Conservation (phyloP, 2,329 filamentous ascomycete genomes). For the Fusarium sp. region DNA sequence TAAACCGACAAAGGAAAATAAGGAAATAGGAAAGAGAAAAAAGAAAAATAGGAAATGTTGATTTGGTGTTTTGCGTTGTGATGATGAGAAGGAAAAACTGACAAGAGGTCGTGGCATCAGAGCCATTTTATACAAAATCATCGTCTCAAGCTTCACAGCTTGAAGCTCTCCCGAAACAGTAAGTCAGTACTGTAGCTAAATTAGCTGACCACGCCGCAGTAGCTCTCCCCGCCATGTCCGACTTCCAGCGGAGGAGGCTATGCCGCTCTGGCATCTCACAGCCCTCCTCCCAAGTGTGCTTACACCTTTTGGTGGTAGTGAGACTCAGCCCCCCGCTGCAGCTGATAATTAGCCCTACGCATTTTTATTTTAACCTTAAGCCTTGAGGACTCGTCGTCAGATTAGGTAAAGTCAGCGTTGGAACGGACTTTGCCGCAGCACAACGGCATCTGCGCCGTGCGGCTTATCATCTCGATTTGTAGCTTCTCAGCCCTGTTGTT, state of each 20-base stretch:
- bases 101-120: not conserved
- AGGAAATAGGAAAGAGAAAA: constrained; percentile 13
- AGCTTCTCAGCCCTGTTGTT: constrained; percentile 9
- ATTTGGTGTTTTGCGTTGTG: constrained; percentile 34
- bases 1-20: constrained; percentile 40
- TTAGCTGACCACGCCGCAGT: not conserved
- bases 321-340: constrained; percentile 28
- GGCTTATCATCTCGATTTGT: not conserved
- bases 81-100: constrained; percentile 30
- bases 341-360: constrained; percentile 26
- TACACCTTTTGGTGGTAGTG: constrained; percentile 17
- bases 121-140: constrained; percentile 23
- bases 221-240: constrained; percentile 12
- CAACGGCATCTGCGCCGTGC: constrained; percentile 4
- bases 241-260: constrained; percentile 31
- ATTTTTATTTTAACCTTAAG: constrained; percentile 38
- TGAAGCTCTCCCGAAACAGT: constrained; percentile 2
- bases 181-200: not conserved
- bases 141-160: not conserved
- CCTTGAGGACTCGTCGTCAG: constrained; percentile 25
- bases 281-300: constrained; percentile 9
- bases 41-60: constrained; percentile 8
- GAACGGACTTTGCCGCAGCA: not conserved
- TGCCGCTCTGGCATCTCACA: constrained; percentile 17
- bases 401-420: constrained; percentile 5